Base-by-base conservation (phyloP, 2,329 filamentous ascomycete genomes). In the Alternaria sp. region DNA sequence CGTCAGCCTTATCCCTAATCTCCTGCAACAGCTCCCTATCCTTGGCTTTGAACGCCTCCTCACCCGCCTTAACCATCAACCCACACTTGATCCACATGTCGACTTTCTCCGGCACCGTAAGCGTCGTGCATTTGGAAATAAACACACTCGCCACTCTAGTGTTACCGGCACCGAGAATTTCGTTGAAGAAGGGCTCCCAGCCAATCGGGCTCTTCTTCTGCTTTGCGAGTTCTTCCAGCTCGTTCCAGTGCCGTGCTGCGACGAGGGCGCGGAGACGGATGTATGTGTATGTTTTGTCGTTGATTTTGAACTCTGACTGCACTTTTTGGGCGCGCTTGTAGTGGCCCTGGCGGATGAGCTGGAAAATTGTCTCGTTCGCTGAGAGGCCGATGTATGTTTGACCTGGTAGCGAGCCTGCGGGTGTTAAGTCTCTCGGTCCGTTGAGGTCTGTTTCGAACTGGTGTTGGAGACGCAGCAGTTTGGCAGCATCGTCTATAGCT, bases 11-110 rank as follows among this genome's bases (percentile, higher is more conserved):
- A 61, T 87, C 87, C 69, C 93, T 85, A 68, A 98, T 82, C 55
- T 89, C 85, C 71, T 91, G 88, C 81, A 96, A 89, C n/a, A 90
- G 83, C 71, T 90, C 90, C 53, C 88, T 84, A 77, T 99, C 92
- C 80, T 92, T 96, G 63, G 87, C 86, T 82, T 90, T 93, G 63
- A 94, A 86, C 4, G 96, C 95, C 82, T 98, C 96, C 81, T 98
- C 94, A 5, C 92, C 96, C 3, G 96, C 96, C 81, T 93, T 94
- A 26, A 91, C 87, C 47, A 93, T 85, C 89, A 97, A 88, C 18
- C 95, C 95, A 79, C 96, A 98, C 82, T 97, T 97, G 73, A 97
- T 90, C 87, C 94, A 99, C 95, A 99, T 97, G 70, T 91, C 88
- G 59, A 97, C 90, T 4, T 90, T 85, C 72, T 94, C 91, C 3